Base-by-base conservation (phyloP, 345 rosid species). In the Sisymbrium irio region DNA sequence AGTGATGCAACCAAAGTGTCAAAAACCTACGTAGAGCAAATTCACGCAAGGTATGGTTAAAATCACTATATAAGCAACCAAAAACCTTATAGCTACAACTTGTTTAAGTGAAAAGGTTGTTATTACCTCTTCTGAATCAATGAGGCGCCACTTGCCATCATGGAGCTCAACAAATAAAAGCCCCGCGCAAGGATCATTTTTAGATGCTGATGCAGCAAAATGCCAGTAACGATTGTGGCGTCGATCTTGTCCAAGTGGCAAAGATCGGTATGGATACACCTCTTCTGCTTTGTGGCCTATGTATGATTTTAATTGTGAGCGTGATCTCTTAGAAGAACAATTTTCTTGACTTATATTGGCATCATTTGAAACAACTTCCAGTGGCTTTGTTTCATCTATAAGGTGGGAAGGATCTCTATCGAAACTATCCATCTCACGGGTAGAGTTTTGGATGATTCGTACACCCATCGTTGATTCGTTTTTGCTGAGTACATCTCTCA, bases 231-330 rank as follows among this genome's bases (percentile, higher is more conserved):
- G 87, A 76, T 96, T 92, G 62, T 85, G 90, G 77, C 95, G 85
- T n/a, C 99, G 91, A 79, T 96, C 99, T 81, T 88, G 97, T 73
- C 99, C 99, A 53, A 96, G 95, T 30, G 99, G 98, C 82, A 96
- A 85, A 74, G 99, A 96, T 85, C 97, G 83, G 78, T 90, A 96
- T 11, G 83, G 88, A 79, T 89, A 89, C 68, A 87, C 89, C 84
- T 96, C 98, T 87, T 96, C 99, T 28, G 99, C 91, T 81, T 77
- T 77, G 76, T 96, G 98, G 64, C 86, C 85, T 65, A 92, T 86
- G 60, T 90, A 96, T 32, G 99, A 89, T 83, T 96, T 96, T 77
- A 90, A 69, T 70, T 88, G 92, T 22, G 97, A 89, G 53, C 90
- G 92, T 20, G 87, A 88, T 78, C 97, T 88, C 86, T 91, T 92